Evolutionary conservation across 2,329 filamentous ascomycete genomes (phyloP), one percentile per base, ranked within the genome.

Genomic region (Penicillium sp.): DNA sequence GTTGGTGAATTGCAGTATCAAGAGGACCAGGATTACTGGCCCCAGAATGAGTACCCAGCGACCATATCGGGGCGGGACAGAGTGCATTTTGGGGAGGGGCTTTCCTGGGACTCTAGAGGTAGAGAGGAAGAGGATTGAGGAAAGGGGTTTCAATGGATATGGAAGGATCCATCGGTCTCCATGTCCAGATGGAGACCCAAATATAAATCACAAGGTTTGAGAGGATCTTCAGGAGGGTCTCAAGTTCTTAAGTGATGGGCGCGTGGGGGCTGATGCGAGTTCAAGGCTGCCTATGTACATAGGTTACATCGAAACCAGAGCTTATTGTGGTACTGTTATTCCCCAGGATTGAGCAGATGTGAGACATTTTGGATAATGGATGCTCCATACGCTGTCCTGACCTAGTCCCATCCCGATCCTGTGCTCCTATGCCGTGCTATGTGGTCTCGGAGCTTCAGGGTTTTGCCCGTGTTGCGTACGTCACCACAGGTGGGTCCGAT

Each of bases 61-160:
- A 38, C 57, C 50, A 55, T 60, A 60, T 19, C 57, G 58, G 43
- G 51, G 55, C 39, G 55, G 55, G 37, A 58, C 48, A 17, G 39
- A 28, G 15, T 35, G 44, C 58, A 60, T 60, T 32, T 51, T 39
- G 15, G 24, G 22, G 22, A 34, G 32, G 17, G 17, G 17, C 2
- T 13, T 39, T 8, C 15, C 15, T 3, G 35, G 31, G 28, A 12
- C 28, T 28, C 28, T 24, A 37, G 10, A 34, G 19, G 22, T 12
- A 29, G 37, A 37, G 32, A 41, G 64, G 67, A 51, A 69, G 22
- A 34, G 40, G 31, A 39, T 45, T 12, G 4, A 15, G 31, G 31
- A 37, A 19, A 22, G 17, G 33, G 12, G 15, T 17, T 32, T 44
- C 29, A 38, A 24, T 29, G 4, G n/a, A 24, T 37, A n/a, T 43